Conservation (phyloP, 441 rosid species). For the Mallotus repandus region DNA sequence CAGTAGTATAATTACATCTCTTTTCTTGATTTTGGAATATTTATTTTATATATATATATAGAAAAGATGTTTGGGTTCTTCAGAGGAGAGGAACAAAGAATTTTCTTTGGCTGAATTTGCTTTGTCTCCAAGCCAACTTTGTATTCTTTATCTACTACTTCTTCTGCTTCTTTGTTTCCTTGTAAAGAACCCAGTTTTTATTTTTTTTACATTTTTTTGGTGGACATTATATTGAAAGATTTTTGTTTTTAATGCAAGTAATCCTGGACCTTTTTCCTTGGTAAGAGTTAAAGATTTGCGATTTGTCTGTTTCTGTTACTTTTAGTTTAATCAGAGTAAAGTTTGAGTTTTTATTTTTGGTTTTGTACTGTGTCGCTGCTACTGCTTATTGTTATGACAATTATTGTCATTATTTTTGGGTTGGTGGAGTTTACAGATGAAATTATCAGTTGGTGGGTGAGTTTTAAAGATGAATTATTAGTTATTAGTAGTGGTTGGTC, state of each 20-base stretch:
- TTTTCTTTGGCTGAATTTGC: conserved; percentile 38
- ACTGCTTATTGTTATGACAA: background rate
- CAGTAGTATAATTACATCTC: background rate
- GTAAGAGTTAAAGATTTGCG: conserved; percentile 16
- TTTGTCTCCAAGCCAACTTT: conserved; percentile 59
- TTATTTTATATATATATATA: background rate
- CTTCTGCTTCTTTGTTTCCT: background rate
- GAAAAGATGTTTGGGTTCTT: background rate
- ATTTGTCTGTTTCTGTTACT: background rate
- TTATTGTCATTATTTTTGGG: background rate
- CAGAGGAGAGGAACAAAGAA: conserved; percentile 13
- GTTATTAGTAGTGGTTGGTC: conserved; percentile 12
- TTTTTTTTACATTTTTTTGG: background rate
- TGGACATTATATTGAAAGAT: too few relatives aligned
- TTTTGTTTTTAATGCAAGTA: too few relatives aligned
- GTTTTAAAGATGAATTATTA: background rate
- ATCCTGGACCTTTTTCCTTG: background rate
- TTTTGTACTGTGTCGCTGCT: background rate
- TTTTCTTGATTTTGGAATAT: conserved; percentile 6
- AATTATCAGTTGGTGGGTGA: too few relatives aligned
- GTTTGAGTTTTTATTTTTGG: background rate
- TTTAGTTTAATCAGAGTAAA: background rate
- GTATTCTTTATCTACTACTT: background rate
- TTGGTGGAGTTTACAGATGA: background rate
- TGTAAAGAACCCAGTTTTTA: background rate